A percentile compares a stretch with the other conserved stretches of the same genome.
These are phyloP conservation scores for Solanum medicagineum DNA, from an alignment of 257 asterid species.

Conservation along the genomic window DNA sequence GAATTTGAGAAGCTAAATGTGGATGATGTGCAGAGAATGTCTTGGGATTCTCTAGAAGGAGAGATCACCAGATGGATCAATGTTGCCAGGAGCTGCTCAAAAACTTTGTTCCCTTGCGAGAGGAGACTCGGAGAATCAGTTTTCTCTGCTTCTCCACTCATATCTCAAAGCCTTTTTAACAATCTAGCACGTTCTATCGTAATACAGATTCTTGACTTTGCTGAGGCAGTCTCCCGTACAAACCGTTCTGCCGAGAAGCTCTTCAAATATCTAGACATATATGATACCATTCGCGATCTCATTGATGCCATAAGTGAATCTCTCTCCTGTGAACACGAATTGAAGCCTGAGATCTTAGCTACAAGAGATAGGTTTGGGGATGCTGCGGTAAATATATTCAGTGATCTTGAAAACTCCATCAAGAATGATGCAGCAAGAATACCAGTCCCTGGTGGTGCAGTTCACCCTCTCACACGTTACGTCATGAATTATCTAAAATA, in stretches of 20 bases:
- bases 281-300: slow-evolving; percentile 46
- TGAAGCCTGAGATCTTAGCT: slow-evolving; percentile 29
- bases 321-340: slow-evolving; percentile 20
- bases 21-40: slow-evolving; percentile 53
- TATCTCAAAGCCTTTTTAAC: slow-evolving; percentile 20
- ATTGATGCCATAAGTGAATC: slow-evolving; percentile 27
- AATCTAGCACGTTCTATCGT: slow-evolving; percentile 50
- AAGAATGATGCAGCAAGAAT: slow-evolving; percentile 39
- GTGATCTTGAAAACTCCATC: slow-evolving; percentile 63
- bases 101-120: slow-evolving; percentile 44
- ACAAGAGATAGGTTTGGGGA: slow-evolving; percentile 51
- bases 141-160: slow-evolving; percentile 27
- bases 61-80: slow-evolving; percentile 66
- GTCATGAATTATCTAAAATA: slow-evolving; percentile 70
- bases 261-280: slow-evolving; percentile 65
- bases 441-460: slow-evolving; percentile 85
- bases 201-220: slow-evolving; percentile 68
- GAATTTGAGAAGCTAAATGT: slow-evolving; percentile 55
- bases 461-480: slow-evolving; percentile 83
- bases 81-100: slow-evolving; percentile 36
- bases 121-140: slow-evolving; percentile 34
- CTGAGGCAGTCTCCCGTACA: slow-evolving; percentile 63
- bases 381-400: slow-evolving; percentile 42
- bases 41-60: slow-evolving; percentile 55
- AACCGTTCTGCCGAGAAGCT: slow-evolving; percentile 69